Evolutionary conservation across 1,139 yeast genomes (phyloP), one percentile per base, ranked within the genome.

Genomic region (Schizosaccharomyces versatilis): DNA sequence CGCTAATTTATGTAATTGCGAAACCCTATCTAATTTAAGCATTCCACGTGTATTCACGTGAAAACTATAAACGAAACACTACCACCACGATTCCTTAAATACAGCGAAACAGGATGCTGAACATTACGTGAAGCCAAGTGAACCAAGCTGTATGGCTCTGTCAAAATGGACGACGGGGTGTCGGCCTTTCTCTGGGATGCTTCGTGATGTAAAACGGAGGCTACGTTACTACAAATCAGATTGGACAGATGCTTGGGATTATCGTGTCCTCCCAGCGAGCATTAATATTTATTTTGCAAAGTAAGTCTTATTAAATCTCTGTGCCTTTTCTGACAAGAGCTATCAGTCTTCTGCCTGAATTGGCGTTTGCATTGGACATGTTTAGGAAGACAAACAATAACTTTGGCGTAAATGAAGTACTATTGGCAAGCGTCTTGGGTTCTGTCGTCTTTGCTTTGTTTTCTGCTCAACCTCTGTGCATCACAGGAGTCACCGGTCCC

Each of bases 361-460:
- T 90, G 52, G 95, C 97, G 0, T 90, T 90, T 72, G 94, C 97
- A 0, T 96, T 86, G 64, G 98, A 90, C 66, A 82, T 88, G 95
- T 86, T 85, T 66, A 71, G 51, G n/a, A 86, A 84, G 58, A 90
- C 98, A 0, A 69, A 82, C 57, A 79, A 83, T 61, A 74, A 88
- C 36, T 90, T 84, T 63, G 98, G 98, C 1, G 83, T 90, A 1
- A 90, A 90, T 64, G 98, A 90, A 64, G 83, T 88, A 2, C 69
- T 90, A 40, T 65, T 90, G 64, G 74, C 94, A 24, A 78, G 88
- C 40, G 95, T 95, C 0, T 67, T 90, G 62, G 97, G 85, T 0
- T 97, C 97, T 0, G 76, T 88, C 6, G 79, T 82, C 2, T 90
- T 90, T 71, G 96, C 97, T 0, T 63, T 83, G 6, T 71, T 88